Conservation (phyloP, 768 basidiomycete genomes). For the Rhizopogon vulgaris region DNA sequence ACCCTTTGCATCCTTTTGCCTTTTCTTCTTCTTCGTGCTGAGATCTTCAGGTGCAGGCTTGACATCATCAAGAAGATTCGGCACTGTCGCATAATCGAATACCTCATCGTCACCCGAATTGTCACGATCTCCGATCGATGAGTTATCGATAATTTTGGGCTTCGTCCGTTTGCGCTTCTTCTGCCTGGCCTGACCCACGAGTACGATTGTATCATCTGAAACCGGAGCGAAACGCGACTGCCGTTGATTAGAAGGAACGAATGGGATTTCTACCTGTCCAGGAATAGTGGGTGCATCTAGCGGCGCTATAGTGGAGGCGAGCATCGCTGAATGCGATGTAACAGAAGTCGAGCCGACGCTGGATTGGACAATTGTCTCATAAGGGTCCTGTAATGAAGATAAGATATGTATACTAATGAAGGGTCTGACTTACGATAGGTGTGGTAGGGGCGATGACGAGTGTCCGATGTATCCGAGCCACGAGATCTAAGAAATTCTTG, state of each 20-base stretch:
- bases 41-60: constrained; percentile 26
- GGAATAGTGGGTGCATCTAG: neutral
- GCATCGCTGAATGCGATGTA: neutral
- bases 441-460: constrained; percentile 54
- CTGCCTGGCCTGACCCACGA: constrained; percentile 59
- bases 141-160: constrained; percentile 10
- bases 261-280: constrained; percentile 64
- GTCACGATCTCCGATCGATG: constrained; percentile 7
- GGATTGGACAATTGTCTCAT: neutral
- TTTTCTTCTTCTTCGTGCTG: constrained; percentile 41
- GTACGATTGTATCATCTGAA: constrained; percentile 61
- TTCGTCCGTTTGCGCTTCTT: constrained; percentile 61
- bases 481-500: constrained; percentile 43
- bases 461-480: constrained; percentile 61
- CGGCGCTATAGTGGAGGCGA: neutral
- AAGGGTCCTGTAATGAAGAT: neutral
- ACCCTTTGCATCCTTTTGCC: constrained; percentile 42
- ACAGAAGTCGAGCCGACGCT: neutral
- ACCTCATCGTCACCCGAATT: constrained; percentile 30
- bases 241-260: constrained; percentile 64
- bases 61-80: constrained; percentile 67
- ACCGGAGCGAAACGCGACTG: constrained; percentile 17
- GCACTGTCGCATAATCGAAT: constrained; percentile 65
- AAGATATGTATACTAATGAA: neutral
- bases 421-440: constrained; percentile 30